phyloP scores from a whole-genome alignment of 139 green algal genomes.

The Axilococcus clingmanii region DNA sequence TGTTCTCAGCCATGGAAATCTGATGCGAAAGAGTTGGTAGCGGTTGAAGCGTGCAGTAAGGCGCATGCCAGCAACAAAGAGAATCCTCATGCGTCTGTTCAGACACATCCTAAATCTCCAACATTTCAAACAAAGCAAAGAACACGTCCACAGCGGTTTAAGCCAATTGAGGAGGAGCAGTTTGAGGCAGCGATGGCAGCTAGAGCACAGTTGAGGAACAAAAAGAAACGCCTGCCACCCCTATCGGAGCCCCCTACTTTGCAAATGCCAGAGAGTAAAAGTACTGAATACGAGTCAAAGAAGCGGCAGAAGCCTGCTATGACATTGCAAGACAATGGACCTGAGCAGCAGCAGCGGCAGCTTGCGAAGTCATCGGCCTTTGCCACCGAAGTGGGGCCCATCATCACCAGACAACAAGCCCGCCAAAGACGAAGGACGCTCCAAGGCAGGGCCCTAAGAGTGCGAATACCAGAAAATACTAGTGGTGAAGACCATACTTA shows the following conservation, averaged over 20 bases:
- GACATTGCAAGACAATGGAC: slow-evolving; percentile 21
- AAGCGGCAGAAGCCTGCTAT: too few species aligned
- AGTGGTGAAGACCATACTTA: too few species aligned
- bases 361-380: too few species aligned
- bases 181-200: slow-evolving; percentile 36
- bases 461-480: too few species aligned
- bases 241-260: slow-evolving; percentile 43
- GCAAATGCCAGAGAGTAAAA: slow-evolving; percentile 24
- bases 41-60: not conserved
- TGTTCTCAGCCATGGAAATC: slow-evolving; percentile 15
- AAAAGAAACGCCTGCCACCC: too few species aligned
- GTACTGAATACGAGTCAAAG: too few species aligned
- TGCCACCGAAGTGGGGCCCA: too few species aligned
- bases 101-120: slow-evolving; percentile 16
- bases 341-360: slow-evolving; percentile 4
- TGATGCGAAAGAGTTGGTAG: slow-evolving; percentile 15
- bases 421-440: too few species aligned
- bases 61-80: slow-evolving; percentile 1
- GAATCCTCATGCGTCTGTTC: not conserved
- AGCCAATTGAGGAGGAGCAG: slow-evolving; percentile 45
- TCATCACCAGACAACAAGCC: too few species aligned
- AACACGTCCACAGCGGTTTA: slow-evolving; percentile 28
- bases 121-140: slow-evolving; percentile 33
- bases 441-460: too few species aligned
- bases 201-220: too few species aligned